Evolutionary conservation across 352 stramenopile species (phyloP).

Genomic region (Globisporangium abappressorium): DNA sequence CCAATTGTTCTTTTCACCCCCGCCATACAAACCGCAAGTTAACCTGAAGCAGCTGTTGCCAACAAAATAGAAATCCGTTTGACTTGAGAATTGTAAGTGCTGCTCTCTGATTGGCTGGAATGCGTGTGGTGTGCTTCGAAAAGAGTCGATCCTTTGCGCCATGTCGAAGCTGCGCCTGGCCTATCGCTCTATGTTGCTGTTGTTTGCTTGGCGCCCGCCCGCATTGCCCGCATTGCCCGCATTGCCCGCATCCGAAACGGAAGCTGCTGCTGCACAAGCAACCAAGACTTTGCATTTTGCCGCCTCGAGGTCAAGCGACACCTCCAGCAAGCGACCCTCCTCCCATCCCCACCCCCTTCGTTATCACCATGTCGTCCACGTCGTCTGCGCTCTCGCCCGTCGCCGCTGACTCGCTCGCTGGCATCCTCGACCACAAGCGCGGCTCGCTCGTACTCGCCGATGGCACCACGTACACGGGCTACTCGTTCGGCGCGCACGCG

Average conservation of each 20-base stretch:
- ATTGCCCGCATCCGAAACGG: background rate
- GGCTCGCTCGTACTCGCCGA: conserved; percentile 84
- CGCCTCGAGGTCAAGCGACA: conserved; percentile 31
- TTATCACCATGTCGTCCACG: conserved; percentile 33
- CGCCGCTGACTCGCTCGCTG: conserved; percentile 30
- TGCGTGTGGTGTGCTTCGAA: background rate
- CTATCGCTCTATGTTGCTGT: background rate
- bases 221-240: background rate
- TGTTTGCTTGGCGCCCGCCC: background rate
- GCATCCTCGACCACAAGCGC: conserved; percentile 49
- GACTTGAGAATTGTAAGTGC: background rate
- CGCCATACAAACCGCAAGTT: background rate
- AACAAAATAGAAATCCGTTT: background rate
- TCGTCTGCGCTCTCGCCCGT: conserved; percentile 49
- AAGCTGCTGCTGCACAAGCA: conserved; percentile 3
- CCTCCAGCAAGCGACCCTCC: conserved; percentile 7
- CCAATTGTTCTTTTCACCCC: background rate
- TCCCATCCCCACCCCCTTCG: conserved; percentile 17
- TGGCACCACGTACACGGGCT: conserved; percentile 65
- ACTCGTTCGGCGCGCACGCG: conserved; percentile 79
- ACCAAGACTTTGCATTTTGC: conserved; percentile 48
- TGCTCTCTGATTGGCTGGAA: background rate
- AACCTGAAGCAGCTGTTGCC: background rate
- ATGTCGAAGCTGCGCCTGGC: conserved; percentile 13
- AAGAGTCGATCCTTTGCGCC: conserved; percentile 6